Percentiles rank a stretch among this genome's conserved stretches.
phyloP scores from a whole-genome alignment of 768 basidiomycete species.

The Tricholoma saponaceum region DNA sequence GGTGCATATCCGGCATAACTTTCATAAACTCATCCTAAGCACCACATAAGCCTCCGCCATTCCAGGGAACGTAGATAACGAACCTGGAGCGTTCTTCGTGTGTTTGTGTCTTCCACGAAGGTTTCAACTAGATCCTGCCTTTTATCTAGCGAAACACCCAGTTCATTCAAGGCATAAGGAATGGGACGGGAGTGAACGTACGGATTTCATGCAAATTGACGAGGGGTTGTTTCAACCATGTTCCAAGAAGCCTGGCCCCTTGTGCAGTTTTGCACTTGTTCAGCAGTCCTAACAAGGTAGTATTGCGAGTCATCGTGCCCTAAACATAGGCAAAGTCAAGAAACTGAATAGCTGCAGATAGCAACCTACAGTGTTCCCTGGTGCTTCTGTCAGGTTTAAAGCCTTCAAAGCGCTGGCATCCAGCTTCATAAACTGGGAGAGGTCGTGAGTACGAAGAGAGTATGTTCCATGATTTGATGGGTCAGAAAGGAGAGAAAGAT shows the following conservation, averaged over 20 bases:
- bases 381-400: conserved; percentile 75
- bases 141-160: conserved; percentile 47
- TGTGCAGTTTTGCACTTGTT: conserved; percentile 98
- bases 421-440: conserved; percentile 92
- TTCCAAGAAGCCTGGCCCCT: conserved; percentile 80
- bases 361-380: conserved; percentile 46
- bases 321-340: conserved; percentile 17
- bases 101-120: conserved; percentile 75
- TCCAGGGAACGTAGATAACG: conserved; percentile 3
- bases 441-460: conserved; percentile 80
- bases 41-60: neutral
- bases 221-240: conserved; percentile 95
- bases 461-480: conserved; percentile 76
- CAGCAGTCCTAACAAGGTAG: conserved; percentile 82
- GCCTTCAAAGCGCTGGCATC: conserved; percentile 94
- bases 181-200: conserved; percentile 31
- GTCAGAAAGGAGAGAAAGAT: conserved; percentile 78
- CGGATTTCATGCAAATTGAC: conserved; percentile 93
- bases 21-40: conserved; percentile 81
- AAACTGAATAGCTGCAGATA: neutral
- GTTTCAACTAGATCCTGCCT: conserved; percentile 85
- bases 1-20: conserved; percentile 89
- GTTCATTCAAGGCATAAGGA: neutral
- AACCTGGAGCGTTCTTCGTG: conserved; percentile 73
- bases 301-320: conserved; percentile 70